Evolutionary conservation across 2,329 filamentous ascomycete species (phyloP), one percentile per base, ranked within the genome.

Genomic region (Tolypocladium sp.): DNA sequence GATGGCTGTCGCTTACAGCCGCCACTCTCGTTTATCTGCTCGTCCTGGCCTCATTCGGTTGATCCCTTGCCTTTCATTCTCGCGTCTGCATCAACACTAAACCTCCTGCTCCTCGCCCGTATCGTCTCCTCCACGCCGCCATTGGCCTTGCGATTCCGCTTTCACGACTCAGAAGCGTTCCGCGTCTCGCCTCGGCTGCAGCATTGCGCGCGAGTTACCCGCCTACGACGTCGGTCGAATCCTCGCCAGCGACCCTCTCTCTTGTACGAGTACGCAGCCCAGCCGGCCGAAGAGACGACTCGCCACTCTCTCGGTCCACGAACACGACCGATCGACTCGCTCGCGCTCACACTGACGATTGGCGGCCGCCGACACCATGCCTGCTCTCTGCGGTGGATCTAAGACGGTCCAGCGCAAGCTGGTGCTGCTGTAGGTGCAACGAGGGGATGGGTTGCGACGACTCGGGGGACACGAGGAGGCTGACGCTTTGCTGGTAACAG

Each of bases 381-480:
- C 61, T 60, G 57, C 72, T 70, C 71, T 78, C 63, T 89, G 88
- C 73, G 87, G 88, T 69, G 86, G 87, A 66, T 87, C 84, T 63
- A 91, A 95, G 80, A 92, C 90, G 59, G 91, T 93, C 68, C 90
- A 95, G 84, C 90, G 92, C 78, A 97, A 97, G 87, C 89, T 97
- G 78, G 92, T 97, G 70, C 83, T 97, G 68, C 82, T 97, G 89
- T 95, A 61, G 58, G 73, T 71, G 38, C 41, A 15, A 22, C 15
- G 9, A 42, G 7, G 40, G 40, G 7, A 4, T 10, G 40, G 20
- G 10, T 4, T n/a, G 30, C 17, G 30, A 52, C 30, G 20, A 7
- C 30, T n/a, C 49, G 17, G 9, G 49, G 20, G 30, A 22, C 46
- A 20, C 17, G 2, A n/a, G 22, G 35, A 62, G 55, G 49, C 56